Evolutionary conservation across 768 basidiomycete genomes (phyloP), one percentile per base, ranked within the genome.

Genomic region (Leccinum variicolor): DNA sequence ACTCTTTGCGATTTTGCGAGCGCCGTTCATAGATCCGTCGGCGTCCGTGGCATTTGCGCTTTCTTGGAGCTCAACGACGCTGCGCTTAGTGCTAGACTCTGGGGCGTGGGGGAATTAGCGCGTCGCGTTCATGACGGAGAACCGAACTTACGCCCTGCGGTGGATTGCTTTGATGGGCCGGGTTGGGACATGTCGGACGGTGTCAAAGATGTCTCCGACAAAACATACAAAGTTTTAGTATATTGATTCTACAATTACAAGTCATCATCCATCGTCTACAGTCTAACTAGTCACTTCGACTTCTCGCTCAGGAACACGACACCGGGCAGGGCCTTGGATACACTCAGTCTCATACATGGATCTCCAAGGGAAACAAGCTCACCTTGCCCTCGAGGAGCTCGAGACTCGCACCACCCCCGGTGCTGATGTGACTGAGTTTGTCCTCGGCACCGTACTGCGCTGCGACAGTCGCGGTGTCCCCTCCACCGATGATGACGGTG

Each of bases 301-400:
- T 93, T 95, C 75, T 90, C 86, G 61, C 91, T 94, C 66, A 98
- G 76, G 67, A 88, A 94, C 13, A 89, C 89, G 65, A 98, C 94
- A 70, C 95, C 95, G 53, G 95, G 95, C 21, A 98, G 82, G 50
- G 77, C 85, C 91, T 92, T 43, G 60, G 43, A 55, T 46, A 53
- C 19, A 50, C 21, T 62, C 26, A 67, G 60, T 67, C 36, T 67
- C 62, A 50, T 19, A 43, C 43, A 45, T 36, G 25, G 48, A 52
- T 29, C 11, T 15, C 15, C 15, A 13, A 56, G 28, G 1, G 19
- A 54, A 49, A 14, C 19, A 17, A 6, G 60, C 77, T 67, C 66
- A 93, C 94, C 87, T 99, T 99, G 75, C 96, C 96, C 79, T 99
- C 96, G 65, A 99, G 83, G 41, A 99, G 82, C 74, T 99, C 96